These are phyloP conservation scores for Anthracocystis setariae DNA, from an alignment of 1,284 basidiomycete species.

Conservation along the genomic window DNA sequence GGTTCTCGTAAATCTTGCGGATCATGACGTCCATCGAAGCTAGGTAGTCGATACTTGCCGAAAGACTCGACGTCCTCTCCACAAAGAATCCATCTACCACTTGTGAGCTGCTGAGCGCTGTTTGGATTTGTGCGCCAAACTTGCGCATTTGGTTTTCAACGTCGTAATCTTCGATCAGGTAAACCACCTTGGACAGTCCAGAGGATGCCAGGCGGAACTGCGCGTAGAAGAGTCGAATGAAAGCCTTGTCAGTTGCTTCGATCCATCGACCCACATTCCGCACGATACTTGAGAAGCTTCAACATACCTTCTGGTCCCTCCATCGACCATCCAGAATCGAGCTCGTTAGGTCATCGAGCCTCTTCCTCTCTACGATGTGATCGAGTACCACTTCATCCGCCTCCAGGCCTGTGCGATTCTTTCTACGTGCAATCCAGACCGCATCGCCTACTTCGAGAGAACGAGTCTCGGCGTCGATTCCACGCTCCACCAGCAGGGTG, in stretches of 20 bases:
- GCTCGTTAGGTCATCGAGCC: constrained; percentile 71
- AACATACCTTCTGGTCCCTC: constrained; percentile 71
- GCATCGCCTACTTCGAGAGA: constrained; percentile 73
- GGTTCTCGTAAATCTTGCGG: constrained; percentile 63
- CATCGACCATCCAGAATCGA: constrained; percentile 73
- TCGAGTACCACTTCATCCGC: constrained; percentile 71
- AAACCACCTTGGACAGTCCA: constrained; percentile 71
- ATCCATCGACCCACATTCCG: background rate
- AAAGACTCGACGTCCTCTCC: constrained; percentile 70
- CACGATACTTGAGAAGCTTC: constrained; percentile 32
- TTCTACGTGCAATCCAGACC: constrained; percentile 72
- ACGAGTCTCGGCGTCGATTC: constrained; percentile 70
- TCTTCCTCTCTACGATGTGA: constrained; percentile 73
- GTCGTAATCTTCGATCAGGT: constrained; percentile 73
- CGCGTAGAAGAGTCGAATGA: too few relatives aligned
- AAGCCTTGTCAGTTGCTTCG: too few relatives aligned
- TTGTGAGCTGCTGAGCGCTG: constrained; percentile 71
- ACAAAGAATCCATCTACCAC: constrained; percentile 73
- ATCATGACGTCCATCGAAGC: constrained; percentile 70
- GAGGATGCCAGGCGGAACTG: constrained; percentile 71
- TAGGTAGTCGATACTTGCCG: constrained; percentile 72
- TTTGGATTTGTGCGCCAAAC: constrained; percentile 66
- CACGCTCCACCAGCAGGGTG: constrained; percentile 52
- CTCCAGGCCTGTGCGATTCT: constrained; percentile 60
- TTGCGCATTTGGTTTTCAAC: constrained; percentile 62